Percentiles rank a stretch among this genome's conserved stretches.
These are phyloP conservation scores for Chlorencoelia australis DNA, from an alignment of 2,329 filamentous ascomycete species.

Conservation along the genomic window DNA sequence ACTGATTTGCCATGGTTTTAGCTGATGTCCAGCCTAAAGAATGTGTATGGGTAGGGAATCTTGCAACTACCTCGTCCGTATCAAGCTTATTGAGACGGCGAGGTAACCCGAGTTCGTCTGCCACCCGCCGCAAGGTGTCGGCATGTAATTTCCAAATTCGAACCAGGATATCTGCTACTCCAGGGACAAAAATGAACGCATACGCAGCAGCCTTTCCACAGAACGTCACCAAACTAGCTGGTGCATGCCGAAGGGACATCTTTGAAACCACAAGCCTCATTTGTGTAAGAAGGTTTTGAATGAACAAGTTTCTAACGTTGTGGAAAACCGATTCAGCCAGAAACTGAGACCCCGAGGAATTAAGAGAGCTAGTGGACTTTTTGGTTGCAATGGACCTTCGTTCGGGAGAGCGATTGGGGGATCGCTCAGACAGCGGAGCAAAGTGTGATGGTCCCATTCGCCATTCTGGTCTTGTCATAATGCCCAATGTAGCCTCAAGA, in stretches of 20 bases:
- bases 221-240: constrained; percentile 51
- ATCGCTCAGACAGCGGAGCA: constrained; percentile 38
- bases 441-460: constrained; percentile 48
- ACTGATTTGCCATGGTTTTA: constrained; percentile 41
- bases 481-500: constrained; percentile 56
- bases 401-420: constrained; percentile 23
- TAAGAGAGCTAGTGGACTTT: constrained; percentile 41
- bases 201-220: constrained; percentile 65
- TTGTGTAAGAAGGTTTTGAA: constrained; percentile 58
- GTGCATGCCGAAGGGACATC: constrained; percentile 54
- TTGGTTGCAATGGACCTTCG: constrained; percentile 16
- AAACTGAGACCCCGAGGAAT: constrained; percentile 53
- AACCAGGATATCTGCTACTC: constrained; percentile 57
- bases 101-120: constrained; percentile 48
- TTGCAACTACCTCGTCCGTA: constrained; percentile 26
- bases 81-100: constrained; percentile 39
- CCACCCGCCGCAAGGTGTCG: constrained; percentile 50
- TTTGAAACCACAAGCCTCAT: constrained; percentile 64
- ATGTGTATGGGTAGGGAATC: constrained; percentile 39
- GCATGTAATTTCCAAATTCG: constrained; percentile 53
- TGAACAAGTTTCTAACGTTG: constrained; percentile 61
- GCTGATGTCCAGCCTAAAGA: constrained; percentile 51
- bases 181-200: constrained; percentile 65
- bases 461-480: constrained; percentile 66
- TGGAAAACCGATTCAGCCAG: constrained; percentile 60